phyloP scores from a whole-genome alignment of 75 land plant species.

The Selaginella tamariscina region DNA sequence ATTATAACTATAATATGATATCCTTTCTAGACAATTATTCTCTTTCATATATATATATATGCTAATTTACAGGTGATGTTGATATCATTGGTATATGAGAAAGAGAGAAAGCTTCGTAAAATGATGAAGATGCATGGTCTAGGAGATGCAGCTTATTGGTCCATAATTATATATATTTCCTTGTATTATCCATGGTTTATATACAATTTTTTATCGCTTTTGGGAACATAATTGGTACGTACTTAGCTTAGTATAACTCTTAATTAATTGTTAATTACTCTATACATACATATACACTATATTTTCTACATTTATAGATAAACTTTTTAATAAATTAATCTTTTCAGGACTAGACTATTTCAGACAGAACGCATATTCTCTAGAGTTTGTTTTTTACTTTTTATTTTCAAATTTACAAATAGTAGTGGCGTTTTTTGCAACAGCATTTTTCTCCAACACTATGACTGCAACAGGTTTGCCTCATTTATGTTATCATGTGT shows the following conservation, averaged over 20 bases:
- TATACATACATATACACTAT: no score
- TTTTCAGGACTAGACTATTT: slow-evolving; percentile 74
- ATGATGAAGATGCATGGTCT: slow-evolving; percentile 99
- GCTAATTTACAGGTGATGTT: slow-evolving; percentile 68
- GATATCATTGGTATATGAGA: slow-evolving; percentile 79
- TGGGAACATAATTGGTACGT: slow-evolving; percentile 76
- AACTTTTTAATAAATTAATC: not conserved
- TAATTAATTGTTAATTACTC: no score
- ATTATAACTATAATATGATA: not conserved
- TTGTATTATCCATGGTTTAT: slow-evolving; percentile 47
- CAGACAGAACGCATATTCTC: slow-evolving; percentile 51
- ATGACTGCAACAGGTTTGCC: slow-evolving; percentile 73
- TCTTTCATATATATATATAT: no score
- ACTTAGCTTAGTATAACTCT: no score
- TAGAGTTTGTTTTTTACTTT: slow-evolving; percentile 83
- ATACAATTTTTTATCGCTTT: slow-evolving; percentile 60
- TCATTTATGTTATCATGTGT: not conserved
- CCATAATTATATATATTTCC: slow-evolving; percentile 78
- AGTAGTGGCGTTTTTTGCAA: slow-evolving; percentile 51
- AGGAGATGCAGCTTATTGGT: slow-evolving; percentile 92
- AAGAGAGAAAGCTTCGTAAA: slow-evolving; percentile 58
- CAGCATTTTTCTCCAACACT: slow-evolving; percentile 49
- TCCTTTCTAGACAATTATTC: not conserved
- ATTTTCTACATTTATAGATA: not conserved
- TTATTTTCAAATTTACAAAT: slow-evolving; percentile 73